phyloP scores from a whole-genome alignment of 164 flowering plant genomes.

The Echeveria elegans region DNA sequence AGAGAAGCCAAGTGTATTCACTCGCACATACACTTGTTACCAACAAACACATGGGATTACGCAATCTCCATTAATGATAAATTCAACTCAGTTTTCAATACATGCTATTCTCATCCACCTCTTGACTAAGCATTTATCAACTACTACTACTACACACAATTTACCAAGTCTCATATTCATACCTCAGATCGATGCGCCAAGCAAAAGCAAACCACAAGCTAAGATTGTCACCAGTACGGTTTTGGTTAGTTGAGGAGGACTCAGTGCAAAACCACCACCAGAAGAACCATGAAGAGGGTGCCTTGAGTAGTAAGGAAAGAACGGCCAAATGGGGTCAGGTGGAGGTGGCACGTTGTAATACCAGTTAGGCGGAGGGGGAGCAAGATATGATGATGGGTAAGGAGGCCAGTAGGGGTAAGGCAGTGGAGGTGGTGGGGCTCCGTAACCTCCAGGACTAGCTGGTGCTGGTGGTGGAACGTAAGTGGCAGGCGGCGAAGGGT shows the following conservation, averaged over 20 bases:
- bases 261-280: not conserved
- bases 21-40: too few species aligned
- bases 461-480: not conserved
- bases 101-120: not conserved
- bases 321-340: constrained; percentile 5
- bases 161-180: not conserved
- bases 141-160: not conserved
- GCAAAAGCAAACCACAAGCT: not conserved
- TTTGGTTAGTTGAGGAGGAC: constrained; percentile 1
- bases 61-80: too few species aligned
- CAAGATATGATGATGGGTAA: not conserved
- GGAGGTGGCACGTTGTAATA: not conserved
- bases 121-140: not conserved
- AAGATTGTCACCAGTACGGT: not conserved
- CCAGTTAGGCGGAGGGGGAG: not conserved
- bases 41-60: too few species aligned
- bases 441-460: not conserved
- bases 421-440: not conserved
- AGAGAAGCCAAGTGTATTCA: not conserved
- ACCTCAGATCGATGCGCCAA: not conserved
- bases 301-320: constrained; percentile 9
- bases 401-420: constrained; percentile 5
- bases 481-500: not conserved
- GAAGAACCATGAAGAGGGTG: not conserved
- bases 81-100: not conserved